phyloP scores from a whole-genome alignment of 1,284 basidiomycete genomes.

The Cutaneotrichosporon mucoides region DNA sequence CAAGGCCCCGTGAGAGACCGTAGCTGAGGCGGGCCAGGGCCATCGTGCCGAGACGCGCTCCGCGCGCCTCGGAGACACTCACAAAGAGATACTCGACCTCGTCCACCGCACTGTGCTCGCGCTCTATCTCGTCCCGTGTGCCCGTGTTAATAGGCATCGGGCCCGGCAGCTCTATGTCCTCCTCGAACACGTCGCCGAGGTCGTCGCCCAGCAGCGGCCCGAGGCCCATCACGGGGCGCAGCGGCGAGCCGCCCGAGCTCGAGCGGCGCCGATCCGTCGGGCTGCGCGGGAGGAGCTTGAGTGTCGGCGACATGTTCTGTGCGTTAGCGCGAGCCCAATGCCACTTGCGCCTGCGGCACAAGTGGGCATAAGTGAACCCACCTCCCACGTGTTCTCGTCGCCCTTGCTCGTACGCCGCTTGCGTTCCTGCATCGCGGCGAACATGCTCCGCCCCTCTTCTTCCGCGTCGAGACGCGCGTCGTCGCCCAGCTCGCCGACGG shows the following conservation, averaged over 20 bases:
- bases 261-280: slow-evolving; percentile 64
- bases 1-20: too few relatives aligned
- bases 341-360: too few relatives aligned
- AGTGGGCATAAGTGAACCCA: slow-evolving; percentile 46
- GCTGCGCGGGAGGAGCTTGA: slow-evolving; percentile 82
- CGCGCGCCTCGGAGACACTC: background rate
- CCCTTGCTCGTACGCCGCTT: slow-evolving; percentile 26
- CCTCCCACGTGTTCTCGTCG: slow-evolving; percentile 87
- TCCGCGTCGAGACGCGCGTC: slow-evolving; percentile 55
- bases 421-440: slow-evolving; percentile 52
- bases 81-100: slow-evolving; percentile 47
- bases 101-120: slow-evolving; percentile 45
- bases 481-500: slow-evolving; percentile 77
- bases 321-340: slow-evolving; percentile 11
- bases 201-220: slow-evolving; percentile 57
- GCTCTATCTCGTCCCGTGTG: slow-evolving; percentile 43
- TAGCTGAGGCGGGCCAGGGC: too few relatives aligned
- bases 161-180: slow-evolving; percentile 60
- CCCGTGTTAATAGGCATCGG: slow-evolving; percentile 59
- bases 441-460: slow-evolving; percentile 58
- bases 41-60: too few relatives aligned
- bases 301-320: slow-evolving; percentile 89
- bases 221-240: slow-evolving; percentile 72
- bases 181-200: slow-evolving; percentile 58
- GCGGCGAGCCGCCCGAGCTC: slow-evolving; percentile 65